Base-by-base conservation (phyloP, 805 yeast genomes). In the Saccharomyces kudriavzevii region DNA sequence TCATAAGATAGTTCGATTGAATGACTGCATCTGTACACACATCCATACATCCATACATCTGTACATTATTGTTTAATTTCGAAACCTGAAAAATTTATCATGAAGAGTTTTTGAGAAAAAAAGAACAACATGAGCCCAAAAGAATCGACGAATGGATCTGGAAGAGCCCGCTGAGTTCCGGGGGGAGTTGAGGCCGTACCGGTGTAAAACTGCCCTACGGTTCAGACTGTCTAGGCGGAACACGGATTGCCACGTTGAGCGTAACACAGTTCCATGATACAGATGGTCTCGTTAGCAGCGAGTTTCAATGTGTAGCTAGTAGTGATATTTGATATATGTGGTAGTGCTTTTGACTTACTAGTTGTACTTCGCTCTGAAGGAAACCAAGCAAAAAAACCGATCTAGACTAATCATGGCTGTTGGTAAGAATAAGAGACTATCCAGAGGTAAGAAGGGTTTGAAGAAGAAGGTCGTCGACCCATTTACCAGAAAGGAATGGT, bases 401-500 rank as follows among this genome's bases (percentile, higher is more conserved):
- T 50, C 51, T 48, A 46, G 53, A 59, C 60, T 57, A 58, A 58
- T 52, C 55, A 81, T 83, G 87, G 89, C 87, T 80, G 88, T 85
- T 74, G 92, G 92, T 72, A 86, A 87, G 82, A 86, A 86, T 77
- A 86, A 87, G 84, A 79, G 85, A 76, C 75, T 82, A 74, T 77
- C 82, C 77, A 84, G 84, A 82, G 92, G 92, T 74, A 86, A 86
- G 89, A 92, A 92, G 80, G 97, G 97, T 74, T 80, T 89, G 78
- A 91, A 92, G 95, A 92, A 92, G 95, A 92, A 85, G 86, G 92
- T 88, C 74, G 96, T 89, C 68, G 98, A 91, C 84, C 97, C 98
- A 75, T 92, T 91, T 92, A 82, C 96, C 85, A 89, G 91, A 80
- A 91, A 91, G 82, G 97, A 91, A 70, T 91, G 98, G 97, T 90